Percentiles rank a stretch among this genome's conserved stretches.
phyloP scores from a whole-genome alignment of 768 basidiomycete species.

The Auricularia sp. region DNA sequence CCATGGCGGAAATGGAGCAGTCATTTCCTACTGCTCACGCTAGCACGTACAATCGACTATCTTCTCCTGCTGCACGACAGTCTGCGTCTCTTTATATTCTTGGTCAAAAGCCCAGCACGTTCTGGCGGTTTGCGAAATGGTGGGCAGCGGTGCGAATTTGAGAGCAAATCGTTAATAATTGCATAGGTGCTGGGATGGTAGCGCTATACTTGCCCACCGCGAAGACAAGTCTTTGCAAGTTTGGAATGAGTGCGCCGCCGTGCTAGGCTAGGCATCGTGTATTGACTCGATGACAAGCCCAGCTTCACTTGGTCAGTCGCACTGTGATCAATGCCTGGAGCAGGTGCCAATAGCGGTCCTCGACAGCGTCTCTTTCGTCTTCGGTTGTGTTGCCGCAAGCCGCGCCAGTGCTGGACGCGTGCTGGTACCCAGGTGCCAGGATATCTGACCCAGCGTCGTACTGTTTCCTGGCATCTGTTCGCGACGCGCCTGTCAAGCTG shows the following conservation, averaged over 20 bases:
- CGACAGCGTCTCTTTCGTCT: neutral
- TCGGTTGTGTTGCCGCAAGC: conserved; percentile 35
- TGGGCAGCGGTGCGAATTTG: neutral
- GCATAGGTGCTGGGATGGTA: neutral
- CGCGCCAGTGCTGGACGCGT: conserved; percentile 63
- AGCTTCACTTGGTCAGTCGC: too few relatives aligned
- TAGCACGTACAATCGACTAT: too few relatives aligned
- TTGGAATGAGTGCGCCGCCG: neutral
- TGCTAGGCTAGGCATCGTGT: neutral
- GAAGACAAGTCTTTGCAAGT: neutral
- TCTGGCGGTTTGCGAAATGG: neutral
- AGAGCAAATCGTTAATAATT: neutral
- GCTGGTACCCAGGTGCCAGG: conserved; percentile 80
- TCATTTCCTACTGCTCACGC: too few relatives aligned
- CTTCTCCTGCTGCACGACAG: too few relatives aligned
- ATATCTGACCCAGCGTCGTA: conserved; percentile 47
- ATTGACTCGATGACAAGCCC: too few relatives aligned
- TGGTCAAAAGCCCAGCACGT: neutral
- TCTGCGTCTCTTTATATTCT: neutral
- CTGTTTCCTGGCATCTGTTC: conserved; percentile 76
- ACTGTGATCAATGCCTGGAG: too few relatives aligned
- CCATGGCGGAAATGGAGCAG: too few relatives aligned
- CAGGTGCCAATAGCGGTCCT: too few relatives aligned
- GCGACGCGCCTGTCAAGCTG: conserved; percentile 78
- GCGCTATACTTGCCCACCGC: neutral